Percentiles rank a stretch among this genome's conserved stretches.
These are phyloP conservation scores for Phytopythium cucurbitacearum DNA, from an alignment of 352 stramenopile genomes.

Conservation along the genomic window DNA sequence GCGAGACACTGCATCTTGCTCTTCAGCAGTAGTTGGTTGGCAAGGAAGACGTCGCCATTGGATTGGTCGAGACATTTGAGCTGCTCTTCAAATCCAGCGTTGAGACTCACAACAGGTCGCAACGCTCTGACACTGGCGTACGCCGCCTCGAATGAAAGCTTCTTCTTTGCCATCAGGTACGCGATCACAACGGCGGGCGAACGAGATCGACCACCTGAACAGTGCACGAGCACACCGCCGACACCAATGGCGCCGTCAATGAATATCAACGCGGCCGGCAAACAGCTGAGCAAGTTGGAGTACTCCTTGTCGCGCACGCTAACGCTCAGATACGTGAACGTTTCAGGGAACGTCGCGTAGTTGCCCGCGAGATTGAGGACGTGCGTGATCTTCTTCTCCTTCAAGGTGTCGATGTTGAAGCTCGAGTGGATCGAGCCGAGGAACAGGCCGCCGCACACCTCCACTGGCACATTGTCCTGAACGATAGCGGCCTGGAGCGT, in stretches of 20 bases:
- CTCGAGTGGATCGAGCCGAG: slow-evolving; percentile 84
- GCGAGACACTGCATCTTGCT: slow-evolving; percentile 26
- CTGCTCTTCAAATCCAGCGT: slow-evolving; percentile 83
- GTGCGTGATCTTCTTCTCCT: slow-evolving; percentile 72
- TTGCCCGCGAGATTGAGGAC: slow-evolving; percentile 84
- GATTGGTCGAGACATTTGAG: slow-evolving; percentile 69
- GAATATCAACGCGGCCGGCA: slow-evolving; percentile 77
- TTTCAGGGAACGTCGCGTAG: slow-evolving; percentile 83
- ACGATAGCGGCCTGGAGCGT: slow-evolving; percentile 60
- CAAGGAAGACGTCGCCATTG: slow-evolving; percentile 61
- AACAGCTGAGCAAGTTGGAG: slow-evolving; percentile 82
- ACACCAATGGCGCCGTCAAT: slow-evolving; percentile 61
- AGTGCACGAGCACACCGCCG: slow-evolving; percentile 82
- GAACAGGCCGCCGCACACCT: slow-evolving; percentile 66
- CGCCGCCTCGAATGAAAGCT: slow-evolving; percentile 46
- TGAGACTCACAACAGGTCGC: slow-evolving; percentile 69
- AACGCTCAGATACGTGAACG: slow-evolving; percentile 89
- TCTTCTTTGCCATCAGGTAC: slow-evolving; percentile 75
- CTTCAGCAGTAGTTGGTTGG: slow-evolving; percentile 74
- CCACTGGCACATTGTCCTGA: slow-evolving; percentile 83
- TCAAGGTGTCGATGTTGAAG: slow-evolving; percentile 84
- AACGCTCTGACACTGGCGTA: slow-evolving; percentile 41
- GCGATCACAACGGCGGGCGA: slow-evolving; percentile 76
- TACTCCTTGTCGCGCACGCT: slow-evolving; percentile 89
- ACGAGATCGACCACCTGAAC: slow-evolving; percentile 74